Conservation (phyloP, 1,284 basidiomycete genomes). For the Trichosporon ovoides region DNA sequence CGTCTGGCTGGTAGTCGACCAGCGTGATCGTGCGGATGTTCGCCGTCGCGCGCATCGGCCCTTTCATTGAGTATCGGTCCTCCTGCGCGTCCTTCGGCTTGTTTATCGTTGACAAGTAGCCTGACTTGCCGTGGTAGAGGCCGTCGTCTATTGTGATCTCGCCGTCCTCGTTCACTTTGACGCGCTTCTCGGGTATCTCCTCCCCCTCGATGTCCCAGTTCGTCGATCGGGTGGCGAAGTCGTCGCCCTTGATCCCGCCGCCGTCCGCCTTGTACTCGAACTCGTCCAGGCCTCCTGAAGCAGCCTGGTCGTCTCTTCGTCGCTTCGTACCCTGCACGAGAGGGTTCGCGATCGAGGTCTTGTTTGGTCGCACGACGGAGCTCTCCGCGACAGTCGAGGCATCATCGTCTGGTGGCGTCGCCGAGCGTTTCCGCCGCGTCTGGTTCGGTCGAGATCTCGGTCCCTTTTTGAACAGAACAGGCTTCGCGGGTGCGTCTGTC, state of each 20-base stretch:
- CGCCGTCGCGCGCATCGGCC: slow-evolving; percentile 69
- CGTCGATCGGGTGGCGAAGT: slow-evolving; percentile 46
- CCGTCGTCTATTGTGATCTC: slow-evolving; percentile 63
- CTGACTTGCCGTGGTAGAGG: slow-evolving; percentile 75
- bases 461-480: slow-evolving; percentile 79
- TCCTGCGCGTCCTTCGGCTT: slow-evolving; percentile 59
- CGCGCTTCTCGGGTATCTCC: slow-evolving; percentile 25
- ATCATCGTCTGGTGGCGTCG: slow-evolving; percentile 54
- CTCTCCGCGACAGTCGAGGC: slow-evolving; percentile 49
- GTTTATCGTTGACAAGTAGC: slow-evolving; percentile 76
- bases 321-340: slow-evolving; percentile 82
- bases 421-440: slow-evolving; percentile 61
- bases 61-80: slow-evolving; percentile 82
- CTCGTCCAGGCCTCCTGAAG: slow-evolving; percentile 57
- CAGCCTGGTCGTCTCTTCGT: slow-evolving; percentile 59
- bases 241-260: slow-evolving; percentile 33
- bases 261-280: slow-evolving; percentile 54
- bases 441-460: slow-evolving; percentile 62
- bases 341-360: slow-evolving; percentile 62
- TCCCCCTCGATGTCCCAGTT: slow-evolving; percentile 51
- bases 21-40: slow-evolving; percentile 94
- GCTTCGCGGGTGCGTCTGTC: slow-evolving; percentile 17
- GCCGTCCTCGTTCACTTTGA: slow-evolving; percentile 48
- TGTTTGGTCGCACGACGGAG: slow-evolving; percentile 64
- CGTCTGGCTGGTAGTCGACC: slow-evolving; percentile 96